Base-by-base conservation (phyloP, 1,284 basidiomycete species). In the Rhodotorula sp. region DNA sequence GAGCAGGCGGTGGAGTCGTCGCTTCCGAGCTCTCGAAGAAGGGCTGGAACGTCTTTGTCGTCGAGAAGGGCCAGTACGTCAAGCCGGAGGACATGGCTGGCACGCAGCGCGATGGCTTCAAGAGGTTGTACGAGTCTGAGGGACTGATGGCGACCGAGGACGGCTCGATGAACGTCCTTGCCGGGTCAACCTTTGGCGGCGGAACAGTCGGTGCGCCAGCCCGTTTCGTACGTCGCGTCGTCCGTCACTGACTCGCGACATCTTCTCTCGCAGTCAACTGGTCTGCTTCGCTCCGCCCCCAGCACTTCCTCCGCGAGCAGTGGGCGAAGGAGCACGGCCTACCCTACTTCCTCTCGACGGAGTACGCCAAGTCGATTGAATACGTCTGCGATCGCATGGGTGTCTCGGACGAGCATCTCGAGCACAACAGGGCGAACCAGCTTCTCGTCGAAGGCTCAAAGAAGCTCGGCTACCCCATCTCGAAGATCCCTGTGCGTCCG, bases 61-160 rank as follows among this genome's bases (percentile, higher is more conserved):
- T 83, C 59, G 83, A 84, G 76, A 83, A 83, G 76, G 82, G 83
- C 34, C 71, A 71, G 55, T 82, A 81, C 71, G 71, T 79, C 36
- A 77, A 78, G 58, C 79, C 78, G 17, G 74, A 79, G 29, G 78
- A 81, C 49, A 78, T 80, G 59, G 71, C 75, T 8, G 77, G 77
- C 58, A 75, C 73, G 32, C 81, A 81, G 76, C 74, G 73, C 30
- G 79, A 80, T 48, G 80, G 79, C 6, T 80, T 81, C 62, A 63
- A 74, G 32, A 58, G 78, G 20, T 75, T 83, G 62, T 82, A 81
- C 74, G 81, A 83, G 67, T 72, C 72, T 7, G 78, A 78, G 22
- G 82, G 81, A 0, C 74, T 82, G 39, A 65, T 82, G 53, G 78
- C 79, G 19, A 79, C 78, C 30, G 81, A 82, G 56, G 78, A 80